phyloP scores from a whole-genome alignment of 1,284 basidiomycete genomes.

The Flammula alnicola region DNA sequence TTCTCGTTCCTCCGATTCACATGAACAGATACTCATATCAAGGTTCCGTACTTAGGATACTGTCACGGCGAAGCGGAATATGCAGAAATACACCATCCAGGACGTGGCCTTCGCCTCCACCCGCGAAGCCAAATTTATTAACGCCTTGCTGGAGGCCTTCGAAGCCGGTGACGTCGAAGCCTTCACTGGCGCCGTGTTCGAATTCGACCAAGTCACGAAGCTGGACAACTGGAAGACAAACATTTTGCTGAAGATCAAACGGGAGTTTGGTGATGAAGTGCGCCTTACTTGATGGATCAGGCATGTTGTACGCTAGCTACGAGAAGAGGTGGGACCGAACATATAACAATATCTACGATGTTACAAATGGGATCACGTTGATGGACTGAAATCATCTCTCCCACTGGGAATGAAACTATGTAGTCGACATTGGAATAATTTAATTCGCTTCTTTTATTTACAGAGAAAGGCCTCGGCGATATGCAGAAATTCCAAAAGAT shows the following conservation, averaged over 20 bases:
- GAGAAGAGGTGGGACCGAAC: not conserved
- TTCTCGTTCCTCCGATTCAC: conserved; percentile 7
- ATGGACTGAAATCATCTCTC: no score
- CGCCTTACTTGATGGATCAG: conserved; percentile 44
- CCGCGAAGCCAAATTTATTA: conserved; percentile 88
- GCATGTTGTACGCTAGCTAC: not conserved
- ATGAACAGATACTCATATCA: no score
- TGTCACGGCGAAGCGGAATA: conserved; percentile 81
- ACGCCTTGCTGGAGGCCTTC: conserved; percentile 76
- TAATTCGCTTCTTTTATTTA: no score
- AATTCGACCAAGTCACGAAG: conserved; percentile 88
- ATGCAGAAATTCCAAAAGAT: no score
- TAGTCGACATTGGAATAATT: no score
- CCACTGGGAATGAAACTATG: no score
- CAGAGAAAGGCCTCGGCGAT: no score
- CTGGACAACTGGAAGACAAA: conserved; percentile 95
- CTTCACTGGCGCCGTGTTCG: conserved; percentile 81
- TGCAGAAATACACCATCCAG: conserved; percentile 73
- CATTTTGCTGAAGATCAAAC: conserved; percentile 89
- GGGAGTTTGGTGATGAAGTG: conserved; percentile 65
- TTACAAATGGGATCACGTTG: not conserved
- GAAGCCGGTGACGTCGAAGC: conserved; percentile 80
- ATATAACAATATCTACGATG: conserved; percentile 7
- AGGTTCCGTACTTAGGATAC: conserved; percentile 74
- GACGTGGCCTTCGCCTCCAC: conserved; percentile 87